Evolutionary conservation across 2,329 filamentous ascomycete species (phyloP), one percentile per base, ranked within the genome.

Genomic region (Alternaria triticina): DNA sequence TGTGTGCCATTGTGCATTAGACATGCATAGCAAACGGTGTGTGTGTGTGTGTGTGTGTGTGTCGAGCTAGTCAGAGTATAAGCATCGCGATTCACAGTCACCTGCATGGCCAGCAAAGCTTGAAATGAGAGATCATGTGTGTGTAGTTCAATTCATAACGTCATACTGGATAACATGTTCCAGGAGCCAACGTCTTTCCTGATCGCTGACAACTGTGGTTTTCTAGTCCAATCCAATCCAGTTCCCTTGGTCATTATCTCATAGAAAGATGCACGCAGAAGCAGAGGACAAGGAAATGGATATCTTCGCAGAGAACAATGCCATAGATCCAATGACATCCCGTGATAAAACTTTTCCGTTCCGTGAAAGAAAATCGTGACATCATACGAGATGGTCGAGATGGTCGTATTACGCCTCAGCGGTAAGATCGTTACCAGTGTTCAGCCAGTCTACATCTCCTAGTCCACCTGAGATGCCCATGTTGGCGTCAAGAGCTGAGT

Each of bases 401-500:
- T 36, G 1, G n/a, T n/a, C 28, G 4, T 17, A 4, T 62, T 46
- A 72, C 11, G 59, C 64, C 33, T 70, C 69, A 46, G 68, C 50
- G 0, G 47, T 44, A 12, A 70, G 33, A 11, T 59, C 57, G n/a
- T 70, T 65, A 15, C 59, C 64, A 10, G 56, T 49, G 13, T 49
- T 54, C 13, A 74, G 54, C 71, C 71, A 74, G 30, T 73, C 70
- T 6, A 68, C 54, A 17, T 62, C 60, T 13, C 49, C 69, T 62
- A 73, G 23, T 66, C 67, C 7, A 60, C 63, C 15, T 67, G 65
- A 17, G 56, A 45, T 28, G 7, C 52, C 50, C 44, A 65, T 59
- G 25, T 61, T 62, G 13, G 47, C 52, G 11, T 76, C 73, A 6
- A 78, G 49, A 36, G 61, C 64, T 3, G 62, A 52, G 13, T 78